phyloP scores from a whole-genome alignment of 306 rosid genomes.

The Gleditsia sinensis region DNA sequence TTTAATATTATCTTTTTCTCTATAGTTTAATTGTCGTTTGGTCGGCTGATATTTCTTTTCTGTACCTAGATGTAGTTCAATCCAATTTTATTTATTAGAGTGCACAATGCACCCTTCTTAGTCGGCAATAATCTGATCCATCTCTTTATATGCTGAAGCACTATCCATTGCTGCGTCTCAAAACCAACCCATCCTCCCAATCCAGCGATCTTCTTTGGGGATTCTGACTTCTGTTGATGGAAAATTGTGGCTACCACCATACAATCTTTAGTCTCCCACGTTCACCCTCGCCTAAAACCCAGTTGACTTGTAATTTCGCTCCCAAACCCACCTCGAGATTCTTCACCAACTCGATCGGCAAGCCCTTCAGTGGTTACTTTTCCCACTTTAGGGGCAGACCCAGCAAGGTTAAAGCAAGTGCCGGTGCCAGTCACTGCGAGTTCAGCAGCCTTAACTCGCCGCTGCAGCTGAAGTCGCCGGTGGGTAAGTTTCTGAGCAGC shows the following conservation, averaged over 20 bases:
- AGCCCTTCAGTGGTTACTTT: neutral
- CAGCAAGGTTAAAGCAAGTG: slow-evolving; percentile 12
- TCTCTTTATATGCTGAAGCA: neutral
- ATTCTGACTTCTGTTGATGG: slow-evolving; percentile 38
- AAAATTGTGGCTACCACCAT: slow-evolving; percentile 34
- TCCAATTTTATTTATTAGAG: too few relatives aligned
- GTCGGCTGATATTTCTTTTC: too few relatives aligned
- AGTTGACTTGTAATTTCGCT: neutral
- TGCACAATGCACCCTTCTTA: too few relatives aligned
- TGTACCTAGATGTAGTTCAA: too few relatives aligned
- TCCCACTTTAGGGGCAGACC: neutral
- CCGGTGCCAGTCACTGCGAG: slow-evolving; percentile 44
- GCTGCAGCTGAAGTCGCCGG: slow-evolving; percentile 58
- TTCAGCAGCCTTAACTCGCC: slow-evolving; percentile 73
- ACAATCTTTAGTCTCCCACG: slow-evolving; percentile 7
- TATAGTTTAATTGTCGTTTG: too few relatives aligned
- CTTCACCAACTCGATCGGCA: neutral
- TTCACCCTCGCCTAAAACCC: neutral
- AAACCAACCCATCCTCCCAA: too few relatives aligned
- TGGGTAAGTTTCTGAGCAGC: slow-evolving; percentile 61
- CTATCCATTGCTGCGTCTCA: neutral
- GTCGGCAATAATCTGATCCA: neutral
- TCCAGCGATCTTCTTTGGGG: neutral
- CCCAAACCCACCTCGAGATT: slow-evolving; percentile 24
- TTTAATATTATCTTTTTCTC: too few relatives aligned